Evolutionary conservation across 352 stramenopile species (phyloP), one percentile per base, ranked within the genome.

Genomic region (Phytophthora cactorum): DNA sequence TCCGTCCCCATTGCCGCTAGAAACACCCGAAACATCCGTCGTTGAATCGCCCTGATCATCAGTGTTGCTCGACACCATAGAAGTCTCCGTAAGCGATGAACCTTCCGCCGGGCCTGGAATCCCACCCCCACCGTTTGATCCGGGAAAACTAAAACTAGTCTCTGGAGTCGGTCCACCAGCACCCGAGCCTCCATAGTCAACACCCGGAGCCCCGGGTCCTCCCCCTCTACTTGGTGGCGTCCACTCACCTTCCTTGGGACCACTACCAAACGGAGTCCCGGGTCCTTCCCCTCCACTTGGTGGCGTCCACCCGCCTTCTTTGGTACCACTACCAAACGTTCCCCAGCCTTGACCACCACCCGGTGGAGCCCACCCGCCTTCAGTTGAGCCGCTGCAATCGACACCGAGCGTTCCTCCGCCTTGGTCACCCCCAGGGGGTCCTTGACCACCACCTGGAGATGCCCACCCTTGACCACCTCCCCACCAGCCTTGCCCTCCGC

Each of bases 351-450:
- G 46, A 22, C 28, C 28, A 17, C 46, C 27, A 39, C 50, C 25
- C 15, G 50, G 50, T 44, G 50, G 31, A 10, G 31, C 6, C 50
- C 50, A 56, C 31, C 50, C 50, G 8, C 28, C 49, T 41, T 2
- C 22, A 8, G 11, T 29, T 31, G 52, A 58, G 9, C 52, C 52
- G 22, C 52, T 58, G 34, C 52, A 58, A 28, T 58, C 52, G 6
- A 46, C 34, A 43, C 36, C 34, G 10, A 58, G 34, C 17, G 52
- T 49, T 45, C 15, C 50, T 8, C 11, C 15, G 11, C 15, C 50
- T 46, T 58, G 31, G 1, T 6, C 44, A 32, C 44, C 44, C 32
- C 44, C 44, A 32, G 44, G 44, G 7, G 39, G 12, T 25, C 39
- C 25, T 51, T 31, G 44, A 51, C 11, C 17, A 12, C 44, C 44